phyloP scores from a whole-genome alignment of 306 rosid species.

The Parietaria judaica region DNA sequence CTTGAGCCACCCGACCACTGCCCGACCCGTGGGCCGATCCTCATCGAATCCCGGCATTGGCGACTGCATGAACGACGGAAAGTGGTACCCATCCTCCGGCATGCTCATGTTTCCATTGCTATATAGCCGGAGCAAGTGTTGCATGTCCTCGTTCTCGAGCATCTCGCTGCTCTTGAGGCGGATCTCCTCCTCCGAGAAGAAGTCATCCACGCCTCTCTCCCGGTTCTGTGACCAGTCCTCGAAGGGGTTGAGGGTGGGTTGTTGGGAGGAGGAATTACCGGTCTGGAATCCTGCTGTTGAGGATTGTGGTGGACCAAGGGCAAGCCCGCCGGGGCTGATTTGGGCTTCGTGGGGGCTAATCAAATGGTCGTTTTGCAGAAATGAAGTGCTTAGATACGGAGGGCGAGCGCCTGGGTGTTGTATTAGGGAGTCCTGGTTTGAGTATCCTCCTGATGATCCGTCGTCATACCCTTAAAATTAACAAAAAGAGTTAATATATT shows the following conservation, averaged over 20 bases:
- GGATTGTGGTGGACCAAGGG: slow-evolving; percentile 84
- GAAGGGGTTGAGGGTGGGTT: slow-evolving; percentile 50
- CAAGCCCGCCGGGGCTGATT: slow-evolving; percentile 56
- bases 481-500: neutral
- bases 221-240: slow-evolving; percentile 83
- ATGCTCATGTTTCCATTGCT: slow-evolving; percentile 52
- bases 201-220: slow-evolving; percentile 76
- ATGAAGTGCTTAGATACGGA: slow-evolving; percentile 46
- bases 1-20: slow-evolving; percentile 98
- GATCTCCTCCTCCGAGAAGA: slow-evolving; percentile 87
- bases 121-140: slow-evolving; percentile 83
- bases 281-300: slow-evolving; percentile 54
- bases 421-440: slow-evolving; percentile 39
- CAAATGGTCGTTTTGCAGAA: slow-evolving; percentile 50
- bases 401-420: slow-evolving; percentile 44
- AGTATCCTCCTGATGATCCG: slow-evolving; percentile 40
- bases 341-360: slow-evolving; percentile 45
- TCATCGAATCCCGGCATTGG: slow-evolving; percentile 77
- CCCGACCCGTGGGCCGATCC: slow-evolving; percentile 88
- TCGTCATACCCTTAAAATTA: slow-evolving; percentile 50
- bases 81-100: slow-evolving; percentile 55
- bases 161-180: slow-evolving; percentile 91
- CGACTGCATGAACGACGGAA: slow-evolving; percentile 48
- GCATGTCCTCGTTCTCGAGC: slow-evolving; percentile 98
- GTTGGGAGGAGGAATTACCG: slow-evolving; percentile 45